These are phyloP conservation scores for Boletus sp. DNA, from an alignment of 768 basidiomycete genomes.

Conservation along the genomic window DNA sequence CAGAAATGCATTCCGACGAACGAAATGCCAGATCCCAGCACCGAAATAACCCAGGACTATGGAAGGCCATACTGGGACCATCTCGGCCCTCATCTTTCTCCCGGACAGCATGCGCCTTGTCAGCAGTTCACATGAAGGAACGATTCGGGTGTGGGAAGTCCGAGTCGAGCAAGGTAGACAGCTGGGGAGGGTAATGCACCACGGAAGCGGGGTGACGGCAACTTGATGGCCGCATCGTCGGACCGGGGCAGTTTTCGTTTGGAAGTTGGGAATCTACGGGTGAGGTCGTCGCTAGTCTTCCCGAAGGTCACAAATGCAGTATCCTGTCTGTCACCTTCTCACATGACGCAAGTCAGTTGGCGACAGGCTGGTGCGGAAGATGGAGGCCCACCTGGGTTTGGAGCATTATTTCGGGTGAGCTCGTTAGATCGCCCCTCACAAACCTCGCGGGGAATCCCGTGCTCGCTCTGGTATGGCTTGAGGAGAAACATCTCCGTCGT, in stretches of 20 bases:
- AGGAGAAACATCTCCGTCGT: no score
- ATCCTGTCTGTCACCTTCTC: no score
- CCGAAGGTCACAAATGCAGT: background rate
- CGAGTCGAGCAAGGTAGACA: background rate
- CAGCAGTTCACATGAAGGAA: background rate
- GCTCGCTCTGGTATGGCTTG: background rate
- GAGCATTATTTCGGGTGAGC: background rate
- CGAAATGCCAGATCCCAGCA: no score
- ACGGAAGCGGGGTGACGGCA: background rate
- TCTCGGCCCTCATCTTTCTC: background rate
- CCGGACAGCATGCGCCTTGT: background rate
- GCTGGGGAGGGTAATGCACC: background rate
- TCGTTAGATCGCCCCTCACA: no score
- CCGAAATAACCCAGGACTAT: no score
- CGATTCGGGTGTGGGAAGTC: background rate
- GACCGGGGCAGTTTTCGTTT: background rate
- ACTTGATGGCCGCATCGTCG: no score
- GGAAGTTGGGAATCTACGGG: background rate
- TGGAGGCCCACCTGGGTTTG: background rate
- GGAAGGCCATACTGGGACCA: no score
- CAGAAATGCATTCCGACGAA: no score
- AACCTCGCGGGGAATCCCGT: background rate
- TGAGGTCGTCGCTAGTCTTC: background rate
- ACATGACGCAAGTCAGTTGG: background rate
- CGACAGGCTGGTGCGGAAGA: background rate